phyloP scores from a whole-genome alignment of 306 rosid genomes.

The Quercus suber region DNA sequence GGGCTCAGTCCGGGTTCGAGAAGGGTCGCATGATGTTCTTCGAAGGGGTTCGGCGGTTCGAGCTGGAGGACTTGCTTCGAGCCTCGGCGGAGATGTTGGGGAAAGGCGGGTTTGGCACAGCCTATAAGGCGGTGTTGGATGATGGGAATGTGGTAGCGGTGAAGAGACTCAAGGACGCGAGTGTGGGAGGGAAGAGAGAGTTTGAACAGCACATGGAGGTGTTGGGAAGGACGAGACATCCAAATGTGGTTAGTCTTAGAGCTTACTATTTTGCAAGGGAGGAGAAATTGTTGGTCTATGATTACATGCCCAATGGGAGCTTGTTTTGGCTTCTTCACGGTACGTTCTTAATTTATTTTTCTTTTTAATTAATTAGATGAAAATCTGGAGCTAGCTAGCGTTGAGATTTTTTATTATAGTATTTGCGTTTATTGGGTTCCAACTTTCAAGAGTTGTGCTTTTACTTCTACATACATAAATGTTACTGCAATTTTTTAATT shows the following conservation, averaged over 20 bases:
- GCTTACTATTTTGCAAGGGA: constrained; percentile 81
- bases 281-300: constrained; percentile 77
- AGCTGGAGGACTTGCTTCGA: constrained; percentile 72
- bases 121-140: constrained; percentile 81
- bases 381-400: neutral
- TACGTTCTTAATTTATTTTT: constrained; percentile 8
- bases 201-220: constrained; percentile 78
- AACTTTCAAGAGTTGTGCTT: neutral
- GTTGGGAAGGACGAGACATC: constrained; percentile 57
- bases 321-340: constrained; percentile 92
- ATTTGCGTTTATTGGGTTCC: too few relatives aligned
- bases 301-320: constrained; percentile 78
- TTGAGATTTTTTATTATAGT: neutral
- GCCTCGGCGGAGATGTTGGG: constrained; percentile 96
- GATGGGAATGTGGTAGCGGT: constrained; percentile 84
- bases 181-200: constrained; percentile 65
- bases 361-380: too few relatives aligned
- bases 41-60: constrained; percentile 69
- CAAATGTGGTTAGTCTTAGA: constrained; percentile 51
- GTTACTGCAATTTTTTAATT: neutral
- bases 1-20: constrained; percentile 46
- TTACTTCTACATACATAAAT: neutral
- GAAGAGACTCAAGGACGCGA: constrained; percentile 72
- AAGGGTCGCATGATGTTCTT: constrained; percentile 77
- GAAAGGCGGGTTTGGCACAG: constrained; percentile 79